These are phyloP conservation scores for Colletotrichum chlorophyti DNA, from an alignment of 2,329 filamentous ascomycete genomes.

Conservation along the genomic window DNA sequence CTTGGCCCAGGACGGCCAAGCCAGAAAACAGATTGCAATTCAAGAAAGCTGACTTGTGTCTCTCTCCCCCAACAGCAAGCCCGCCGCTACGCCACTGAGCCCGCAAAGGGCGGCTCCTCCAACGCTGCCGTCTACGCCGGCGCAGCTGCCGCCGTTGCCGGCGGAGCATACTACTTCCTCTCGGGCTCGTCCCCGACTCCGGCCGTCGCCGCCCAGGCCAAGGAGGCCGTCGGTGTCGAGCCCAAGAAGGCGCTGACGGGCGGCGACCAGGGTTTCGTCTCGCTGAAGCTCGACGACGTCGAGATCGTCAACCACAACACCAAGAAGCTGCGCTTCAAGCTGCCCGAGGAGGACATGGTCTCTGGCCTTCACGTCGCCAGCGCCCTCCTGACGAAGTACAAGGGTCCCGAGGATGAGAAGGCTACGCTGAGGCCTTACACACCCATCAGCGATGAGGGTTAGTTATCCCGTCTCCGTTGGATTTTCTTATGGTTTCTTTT, in stretches of 20 bases:
- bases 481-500: neutral
- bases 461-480: constrained; percentile 32
- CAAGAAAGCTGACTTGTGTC: constrained; percentile 31
- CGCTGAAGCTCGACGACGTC: constrained; percentile 78
- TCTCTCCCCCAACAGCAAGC: constrained; percentile 49
- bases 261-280: constrained; percentile 88
- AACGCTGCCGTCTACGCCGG: constrained; percentile 67
- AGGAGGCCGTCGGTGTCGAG: constrained; percentile 48
- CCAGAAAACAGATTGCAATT: neutral
- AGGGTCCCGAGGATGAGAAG: constrained; percentile 84
- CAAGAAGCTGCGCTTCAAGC: constrained; percentile 87
- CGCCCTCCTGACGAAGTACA: constrained; percentile 91
- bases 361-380: constrained; percentile 84
- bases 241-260: constrained; percentile 71
- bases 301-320: constrained; percentile 92
- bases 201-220: constrained; percentile 54
- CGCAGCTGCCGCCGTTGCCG: constrained; percentile 64
- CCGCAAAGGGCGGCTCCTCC: constrained; percentile 57
- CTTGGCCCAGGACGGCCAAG: neutral
- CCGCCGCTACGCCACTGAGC: constrained; percentile 74
- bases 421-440: constrained; percentile 91
- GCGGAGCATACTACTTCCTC: constrained; percentile 63
- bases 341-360: constrained; percentile 83
- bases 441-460: constrained; percentile 84
- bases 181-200: constrained; percentile 48